These are phyloP conservation scores for Drechslerella coelobrocha DNA, from an alignment of 2,329 filamentous ascomycete genomes.

Conservation along the genomic window DNA sequence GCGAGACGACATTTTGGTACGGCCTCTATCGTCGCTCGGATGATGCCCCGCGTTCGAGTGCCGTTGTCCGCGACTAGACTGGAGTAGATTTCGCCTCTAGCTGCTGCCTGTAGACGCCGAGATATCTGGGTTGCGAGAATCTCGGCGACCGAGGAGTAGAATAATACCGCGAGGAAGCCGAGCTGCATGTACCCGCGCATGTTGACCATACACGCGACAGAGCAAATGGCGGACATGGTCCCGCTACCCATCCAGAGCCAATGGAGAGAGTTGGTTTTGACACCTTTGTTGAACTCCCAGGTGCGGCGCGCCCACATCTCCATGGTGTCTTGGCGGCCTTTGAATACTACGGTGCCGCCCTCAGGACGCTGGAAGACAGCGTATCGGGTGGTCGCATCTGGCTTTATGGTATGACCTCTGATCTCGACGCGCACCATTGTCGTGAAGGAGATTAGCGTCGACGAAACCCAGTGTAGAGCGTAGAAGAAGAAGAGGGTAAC, in stretches of 20 bases:
- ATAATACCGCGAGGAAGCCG: constrained; percentile 55
- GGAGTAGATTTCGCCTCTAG: constrained; percentile 9
- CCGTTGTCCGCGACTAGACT: constrained; percentile 23
- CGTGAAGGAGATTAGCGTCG: constrained; percentile 53
- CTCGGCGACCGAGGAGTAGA: constrained; percentile 56
- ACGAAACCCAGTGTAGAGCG: constrained; percentile 55
- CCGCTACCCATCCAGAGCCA: constrained; percentile 56
- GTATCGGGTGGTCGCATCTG: constrained; percentile 52
- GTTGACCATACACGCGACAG: constrained; percentile 58
- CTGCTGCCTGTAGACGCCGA: constrained; percentile 53
- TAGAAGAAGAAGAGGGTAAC: constrained; percentile 56
- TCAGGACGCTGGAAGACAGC: constrained; percentile 56
- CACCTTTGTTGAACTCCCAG: constrained; percentile 55
- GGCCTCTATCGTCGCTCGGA: constrained; percentile 21
- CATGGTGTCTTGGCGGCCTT: constrained; percentile 55
- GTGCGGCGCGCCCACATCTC: constrained; percentile 56
- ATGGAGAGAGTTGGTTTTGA: constrained; percentile 51
- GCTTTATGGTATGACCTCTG: constrained; percentile 42
- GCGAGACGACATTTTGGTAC: constrained; percentile 17
- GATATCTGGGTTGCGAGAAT: constrained; percentile 55
- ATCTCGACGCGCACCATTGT: constrained; percentile 53
- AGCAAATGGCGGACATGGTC: constrained; percentile 54
- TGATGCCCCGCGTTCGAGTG: constrained; percentile 29
- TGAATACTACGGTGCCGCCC: constrained; percentile 57
- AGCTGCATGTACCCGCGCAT: constrained; percentile 56